Conservation (phyloP, 768 basidiomycete species). For the Suillus placidus region DNA sequence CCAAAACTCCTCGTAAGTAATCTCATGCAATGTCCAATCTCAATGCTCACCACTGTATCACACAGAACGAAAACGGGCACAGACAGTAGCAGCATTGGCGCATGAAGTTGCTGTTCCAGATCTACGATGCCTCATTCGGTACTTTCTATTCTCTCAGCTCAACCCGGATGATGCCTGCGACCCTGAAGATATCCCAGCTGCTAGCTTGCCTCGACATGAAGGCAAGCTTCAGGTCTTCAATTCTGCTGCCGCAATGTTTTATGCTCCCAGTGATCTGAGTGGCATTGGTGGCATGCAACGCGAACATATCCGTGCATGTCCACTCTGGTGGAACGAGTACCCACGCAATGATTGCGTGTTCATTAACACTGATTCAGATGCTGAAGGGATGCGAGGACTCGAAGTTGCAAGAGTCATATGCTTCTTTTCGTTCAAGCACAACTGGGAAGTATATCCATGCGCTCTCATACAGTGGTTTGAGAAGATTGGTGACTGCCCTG, state of each 20-base stretch:
- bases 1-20: neutral
- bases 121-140: neutral
- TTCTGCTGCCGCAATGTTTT: neutral
- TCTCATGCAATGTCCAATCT: neutral
- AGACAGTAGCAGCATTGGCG: neutral
- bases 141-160: neutral
- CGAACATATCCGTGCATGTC: conserved; percentile 23
- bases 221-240: neutral
- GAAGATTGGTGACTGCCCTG: conserved; percentile 14
- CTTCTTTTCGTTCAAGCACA: conserved; percentile 19
- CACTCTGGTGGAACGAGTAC: conserved; percentile 18
- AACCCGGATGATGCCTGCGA: neutral
- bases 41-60: neutral
- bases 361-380: conserved; percentile 10
- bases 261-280: neutral
- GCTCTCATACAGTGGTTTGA: conserved; percentile 26
- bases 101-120: neutral
- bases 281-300: conserved; percentile 14
- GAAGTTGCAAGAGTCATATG: conserved; percentile 15
- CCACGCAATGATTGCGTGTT: conserved; percentile 1
- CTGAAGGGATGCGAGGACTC: conserved; percentile 18
- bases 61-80: neutral
- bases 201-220: neutral
- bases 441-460: conserved; percentile 15
- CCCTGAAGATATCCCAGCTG: neutral